Conservation (phyloP, 257 asterid species). For the Nemophila menziesii region DNA sequence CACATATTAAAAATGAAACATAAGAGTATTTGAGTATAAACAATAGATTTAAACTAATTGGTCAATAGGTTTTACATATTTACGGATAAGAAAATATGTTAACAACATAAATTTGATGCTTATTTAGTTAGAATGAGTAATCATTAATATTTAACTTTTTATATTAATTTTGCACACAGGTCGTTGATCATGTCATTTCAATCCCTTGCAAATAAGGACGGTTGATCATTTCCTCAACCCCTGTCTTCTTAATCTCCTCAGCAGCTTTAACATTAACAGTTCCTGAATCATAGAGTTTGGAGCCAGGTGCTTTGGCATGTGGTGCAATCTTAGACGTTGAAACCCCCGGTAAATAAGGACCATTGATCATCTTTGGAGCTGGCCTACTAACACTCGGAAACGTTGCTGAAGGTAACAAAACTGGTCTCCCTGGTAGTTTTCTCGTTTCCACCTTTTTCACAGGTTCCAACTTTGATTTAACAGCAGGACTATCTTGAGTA, state of each 20-base stretch:
- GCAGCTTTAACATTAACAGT: constrained; percentile 23
- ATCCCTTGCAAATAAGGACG: too few species aligned
- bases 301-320: constrained; percentile 75
- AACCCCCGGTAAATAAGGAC: constrained; percentile 29
- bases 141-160: too few species aligned
- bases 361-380: constrained; percentile 25
- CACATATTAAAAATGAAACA: too few species aligned
- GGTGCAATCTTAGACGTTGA: constrained; percentile 46
- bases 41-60: too few species aligned
- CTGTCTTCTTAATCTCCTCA: too few species aligned
- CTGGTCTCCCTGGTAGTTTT: constrained; percentile 28
- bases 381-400: constrained; percentile 33
- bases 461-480: constrained; percentile 19
- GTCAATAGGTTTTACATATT: too few species aligned
- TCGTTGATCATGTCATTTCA: too few species aligned
- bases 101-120: too few species aligned
- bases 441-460: constrained; percentile 1
- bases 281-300: constrained; percentile 23
- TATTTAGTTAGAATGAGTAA: too few species aligned
- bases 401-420: constrained; percentile 57
- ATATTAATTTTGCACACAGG: too few species aligned
- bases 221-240: constrained; percentile 30
- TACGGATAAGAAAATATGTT: too few species aligned
- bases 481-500: constrained; percentile 10
- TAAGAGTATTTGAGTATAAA: too few species aligned